A percentile compares a stretch with the other conserved stretches of the same genome.
Evolutionary conservation across 1,139 yeast species (phyloP).

Genomic region (Candida labiduridarum): DNA sequence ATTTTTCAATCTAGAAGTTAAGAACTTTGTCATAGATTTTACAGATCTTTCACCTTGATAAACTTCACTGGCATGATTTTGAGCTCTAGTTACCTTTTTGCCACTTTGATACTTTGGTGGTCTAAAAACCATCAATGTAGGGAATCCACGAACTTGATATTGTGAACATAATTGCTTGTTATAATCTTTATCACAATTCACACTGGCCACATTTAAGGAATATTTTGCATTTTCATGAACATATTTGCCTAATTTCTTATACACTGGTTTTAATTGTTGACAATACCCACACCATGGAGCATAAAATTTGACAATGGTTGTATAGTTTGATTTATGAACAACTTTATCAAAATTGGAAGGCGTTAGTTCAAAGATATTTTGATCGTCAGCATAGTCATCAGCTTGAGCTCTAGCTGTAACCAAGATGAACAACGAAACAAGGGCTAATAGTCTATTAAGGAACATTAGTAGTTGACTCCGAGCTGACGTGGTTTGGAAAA

Average conservation of each 20-base stretch:
- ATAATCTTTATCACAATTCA: slow-evolving; percentile 74
- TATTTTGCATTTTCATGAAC: slow-evolving; percentile 53
- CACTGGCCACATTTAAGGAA: slow-evolving; percentile 75
- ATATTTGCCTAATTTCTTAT: slow-evolving; percentile 62
- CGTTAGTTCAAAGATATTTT: slow-evolving; percentile 59
- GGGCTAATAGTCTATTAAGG: slow-evolving; percentile 2
- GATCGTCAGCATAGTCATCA: slow-evolving; percentile 41
- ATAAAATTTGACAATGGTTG: slow-evolving; percentile 85
- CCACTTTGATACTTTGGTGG: slow-evolving; percentile 63
- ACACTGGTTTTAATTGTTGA: slow-evolving; percentile 57
- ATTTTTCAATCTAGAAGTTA: slow-evolving; percentile 67
- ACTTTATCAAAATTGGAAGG: slow-evolving; percentile 63
- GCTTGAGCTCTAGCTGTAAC: slow-evolving; percentile 15
- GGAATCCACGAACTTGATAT: slow-evolving; percentile 73
- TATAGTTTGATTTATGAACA: slow-evolving; percentile 69
- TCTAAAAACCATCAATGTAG: slow-evolving; percentile 78
- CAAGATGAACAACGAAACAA: slow-evolving; percentile 5
- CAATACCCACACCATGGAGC: slow-evolving; percentile 98
- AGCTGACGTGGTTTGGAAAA: neutral
- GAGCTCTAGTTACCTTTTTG: slow-evolving; percentile 13
- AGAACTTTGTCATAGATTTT: slow-evolving; percentile 58
- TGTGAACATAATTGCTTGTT: slow-evolving; percentile 74
- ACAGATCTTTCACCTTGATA: slow-evolving; percentile 72
- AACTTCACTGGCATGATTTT: slow-evolving; percentile 59
- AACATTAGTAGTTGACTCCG: neutral